Percentiles rank a stretch among this genome's conserved stretches.
These are phyloP conservation scores for Quercus cerris DNA, from an alignment of 306 rosid species.

Conservation along the genomic window DNA sequence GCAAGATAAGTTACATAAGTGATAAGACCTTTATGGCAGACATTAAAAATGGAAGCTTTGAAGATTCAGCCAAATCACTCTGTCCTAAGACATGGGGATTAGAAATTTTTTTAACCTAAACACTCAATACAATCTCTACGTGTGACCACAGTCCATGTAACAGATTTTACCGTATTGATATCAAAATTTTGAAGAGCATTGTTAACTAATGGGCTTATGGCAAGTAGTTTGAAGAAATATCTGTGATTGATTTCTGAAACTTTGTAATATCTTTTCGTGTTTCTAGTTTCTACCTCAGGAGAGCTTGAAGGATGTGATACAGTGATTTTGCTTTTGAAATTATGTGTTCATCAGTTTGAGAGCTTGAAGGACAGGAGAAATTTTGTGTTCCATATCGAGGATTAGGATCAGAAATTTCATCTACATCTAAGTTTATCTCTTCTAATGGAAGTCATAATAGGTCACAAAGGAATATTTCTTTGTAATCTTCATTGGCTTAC, in stretches of 20 bases:
- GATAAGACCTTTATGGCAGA: neutral
- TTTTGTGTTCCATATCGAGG: neutral
- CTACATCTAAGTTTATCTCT: slow-evolving; percentile 14
- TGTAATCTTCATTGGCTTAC: slow-evolving; percentile 6
- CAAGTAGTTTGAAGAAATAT: neutral
- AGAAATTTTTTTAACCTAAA: neutral
- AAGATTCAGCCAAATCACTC: too few species aligned
- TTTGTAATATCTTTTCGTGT: neutral
- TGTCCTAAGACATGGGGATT: too few species aligned
- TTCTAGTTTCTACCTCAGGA: neutral
- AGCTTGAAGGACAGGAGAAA: slow-evolving; percentile 2
- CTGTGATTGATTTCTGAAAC: neutral
- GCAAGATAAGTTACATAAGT: neutral
- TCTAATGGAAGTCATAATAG: slow-evolving; percentile 3
- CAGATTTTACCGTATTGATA: neutral
- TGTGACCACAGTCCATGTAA: neutral
- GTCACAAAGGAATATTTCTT: neutral
- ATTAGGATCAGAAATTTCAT: slow-evolving; percentile 17
- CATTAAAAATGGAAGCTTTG: neutral
- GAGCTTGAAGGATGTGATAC: slow-evolving; percentile 2
- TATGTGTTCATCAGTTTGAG: slow-evolving; percentile 3
- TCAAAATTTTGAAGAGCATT: neutral
- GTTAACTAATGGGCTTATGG: neutral
- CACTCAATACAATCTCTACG: neutral
- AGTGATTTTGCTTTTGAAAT: slow-evolving; percentile 13